These are phyloP conservation scores for Protomyces inundatus DNA, from an alignment of 1,139 yeast genomes.

Conservation along the genomic window DNA sequence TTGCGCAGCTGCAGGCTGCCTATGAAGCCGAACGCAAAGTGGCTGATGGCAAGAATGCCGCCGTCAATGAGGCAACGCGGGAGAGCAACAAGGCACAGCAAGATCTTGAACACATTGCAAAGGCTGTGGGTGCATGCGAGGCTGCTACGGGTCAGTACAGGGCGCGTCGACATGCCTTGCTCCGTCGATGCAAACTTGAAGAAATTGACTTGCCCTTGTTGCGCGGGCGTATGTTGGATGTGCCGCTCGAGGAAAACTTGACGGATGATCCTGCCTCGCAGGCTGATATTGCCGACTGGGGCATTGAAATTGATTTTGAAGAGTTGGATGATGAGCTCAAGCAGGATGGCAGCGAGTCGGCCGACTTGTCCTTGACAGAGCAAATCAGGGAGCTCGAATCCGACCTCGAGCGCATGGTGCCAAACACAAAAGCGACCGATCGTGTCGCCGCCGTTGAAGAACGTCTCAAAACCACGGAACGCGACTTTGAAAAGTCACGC, in stretches of 20 bases:
- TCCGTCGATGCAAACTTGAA: constrained; percentile 72
- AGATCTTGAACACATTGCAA: constrained; percentile 33
- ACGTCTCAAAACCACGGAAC: constrained; percentile 56
- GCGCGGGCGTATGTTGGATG: constrained; percentile 53
- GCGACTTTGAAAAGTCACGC: constrained; percentile 60
- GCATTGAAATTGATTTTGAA: constrained; percentile 54
- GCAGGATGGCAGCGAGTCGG: constrained; percentile 38
- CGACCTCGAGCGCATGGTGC: constrained; percentile 60
- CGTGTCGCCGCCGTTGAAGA: constrained; percentile 65
- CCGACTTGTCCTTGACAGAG: constrained; percentile 44
- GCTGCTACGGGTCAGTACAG: constrained; percentile 55
- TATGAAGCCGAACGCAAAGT: background rate
- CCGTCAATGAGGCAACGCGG: constrained; percentile 15
- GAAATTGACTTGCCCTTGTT: constrained; percentile 60
- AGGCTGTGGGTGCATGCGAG: constrained; percentile 44
- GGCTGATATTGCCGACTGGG: constrained; percentile 40
- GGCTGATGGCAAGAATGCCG: constrained; percentile 20
- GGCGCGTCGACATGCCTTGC: constrained; percentile 54
- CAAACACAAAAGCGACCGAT: constrained; percentile 75
- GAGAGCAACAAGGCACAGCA: background rate
- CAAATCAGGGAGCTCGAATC: constrained; percentile 52
- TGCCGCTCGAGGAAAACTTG: constrained; percentile 41
- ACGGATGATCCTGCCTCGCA: constrained; percentile 27
- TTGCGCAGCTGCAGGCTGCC: background rate
- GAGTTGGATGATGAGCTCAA: constrained; percentile 47